These are phyloP conservation scores for Pelargonium cotyledonis DNA, from an alignment of 441 rosid species.

Conservation along the genomic window DNA sequence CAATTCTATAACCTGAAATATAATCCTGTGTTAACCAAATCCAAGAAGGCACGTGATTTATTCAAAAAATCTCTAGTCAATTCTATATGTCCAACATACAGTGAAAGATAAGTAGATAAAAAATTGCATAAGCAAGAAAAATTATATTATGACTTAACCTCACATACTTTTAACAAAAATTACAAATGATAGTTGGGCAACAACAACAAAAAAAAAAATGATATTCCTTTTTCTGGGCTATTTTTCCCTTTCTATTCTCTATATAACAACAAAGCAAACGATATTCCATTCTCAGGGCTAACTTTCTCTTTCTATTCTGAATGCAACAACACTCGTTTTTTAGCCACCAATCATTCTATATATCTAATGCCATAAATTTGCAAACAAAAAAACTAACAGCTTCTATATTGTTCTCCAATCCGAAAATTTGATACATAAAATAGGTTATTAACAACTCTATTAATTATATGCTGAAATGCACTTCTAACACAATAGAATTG, in stretches of 20 bases:
- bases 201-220: neutral
- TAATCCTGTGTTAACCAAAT: constrained; percentile 11
- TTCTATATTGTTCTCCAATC: neutral
- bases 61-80: constrained; percentile 3
- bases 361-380: neutral
- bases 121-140: neutral
- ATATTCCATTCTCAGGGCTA: neutral
- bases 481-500: too few relatives aligned
- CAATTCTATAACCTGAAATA: constrained; percentile 68
- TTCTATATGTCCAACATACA: neutral
- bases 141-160: neutral
- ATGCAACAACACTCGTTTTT: neutral
- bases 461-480: too few relatives aligned
- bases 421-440: neutral
- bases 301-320: neutral
- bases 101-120: neutral
- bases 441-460: neutral
- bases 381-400: neutral
- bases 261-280: neutral
- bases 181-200: too few relatives aligned
- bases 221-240: neutral
- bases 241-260: constrained; percentile 1
- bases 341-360: neutral
- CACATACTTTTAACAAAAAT: neutral
- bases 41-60: neutral